phyloP scores from a whole-genome alignment of 495 filamentous ascomycete genomes.

The Aspergillus indologenus region DNA sequence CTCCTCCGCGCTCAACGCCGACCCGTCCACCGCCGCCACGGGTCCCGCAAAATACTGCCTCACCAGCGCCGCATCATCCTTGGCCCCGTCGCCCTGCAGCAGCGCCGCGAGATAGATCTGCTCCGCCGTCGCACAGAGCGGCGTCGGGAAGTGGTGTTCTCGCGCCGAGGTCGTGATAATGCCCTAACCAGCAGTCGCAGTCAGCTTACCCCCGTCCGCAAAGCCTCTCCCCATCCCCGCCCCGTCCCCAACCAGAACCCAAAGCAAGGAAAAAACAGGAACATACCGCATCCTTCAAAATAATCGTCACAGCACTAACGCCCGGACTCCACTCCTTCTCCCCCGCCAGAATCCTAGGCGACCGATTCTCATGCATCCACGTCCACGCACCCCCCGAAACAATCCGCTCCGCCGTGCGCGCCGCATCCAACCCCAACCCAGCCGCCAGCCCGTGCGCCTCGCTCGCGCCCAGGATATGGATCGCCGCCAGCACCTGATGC shows the following conservation, averaged over 20 bases:
- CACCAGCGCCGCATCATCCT: slow-evolving; percentile 71
- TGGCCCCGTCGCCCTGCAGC: slow-evolving; percentile 56
- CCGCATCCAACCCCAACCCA: slow-evolving; percentile 61
- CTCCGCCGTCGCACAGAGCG: slow-evolving; percentile 68
- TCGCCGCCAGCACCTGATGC: slow-evolving; percentile 76
- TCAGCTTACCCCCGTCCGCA: too few relatives aligned
- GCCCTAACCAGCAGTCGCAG: slow-evolving; percentile 29
- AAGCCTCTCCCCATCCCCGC: too few relatives aligned
- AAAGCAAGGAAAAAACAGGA: neutral
- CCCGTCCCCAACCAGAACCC: neutral
- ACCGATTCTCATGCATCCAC: slow-evolving; percentile 82
- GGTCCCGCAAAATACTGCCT: slow-evolving; percentile 52
- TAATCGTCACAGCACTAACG: slow-evolving; percentile 67
- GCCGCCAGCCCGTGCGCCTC: slow-evolving; percentile 74
- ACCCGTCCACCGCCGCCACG: slow-evolving; percentile 33
- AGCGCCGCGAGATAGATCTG: slow-evolving; percentile 64
- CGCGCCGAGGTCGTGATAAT: slow-evolving; percentile 73
- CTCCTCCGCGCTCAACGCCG: slow-evolving; percentile 28
- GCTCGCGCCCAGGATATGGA: slow-evolving; percentile 68
- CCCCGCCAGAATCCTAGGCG: slow-evolving; percentile 58
- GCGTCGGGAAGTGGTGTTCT: slow-evolving; percentile 58
- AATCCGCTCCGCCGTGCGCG: slow-evolving; percentile 53
- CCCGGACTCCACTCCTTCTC: slow-evolving; percentile 61
- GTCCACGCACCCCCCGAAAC: slow-evolving; percentile 60
- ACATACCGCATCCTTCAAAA: slow-evolving; percentile 70